A percentile compares a stretch with the other conserved stretches of the same genome.
Conservation (phyloP, 805 yeast species). For the Kodamaea nitidulidarum region DNA sequence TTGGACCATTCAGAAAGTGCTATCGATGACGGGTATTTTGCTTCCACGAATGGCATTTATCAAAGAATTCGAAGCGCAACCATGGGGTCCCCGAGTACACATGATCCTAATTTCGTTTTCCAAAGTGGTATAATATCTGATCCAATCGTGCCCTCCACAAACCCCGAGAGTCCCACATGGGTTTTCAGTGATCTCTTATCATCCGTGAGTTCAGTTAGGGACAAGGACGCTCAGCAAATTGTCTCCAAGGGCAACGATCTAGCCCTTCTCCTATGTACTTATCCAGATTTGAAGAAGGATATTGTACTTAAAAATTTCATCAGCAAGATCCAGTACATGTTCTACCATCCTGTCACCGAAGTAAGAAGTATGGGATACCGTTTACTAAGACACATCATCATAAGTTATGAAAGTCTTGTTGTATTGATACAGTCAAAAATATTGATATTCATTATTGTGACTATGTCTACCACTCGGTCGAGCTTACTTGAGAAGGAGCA, state of each 20-base stretch:
- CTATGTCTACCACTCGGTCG: slow-evolving; percentile 57
- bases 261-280: slow-evolving; percentile 48
- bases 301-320: slow-evolving; percentile 57
- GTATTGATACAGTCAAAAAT: slow-evolving; percentile 51
- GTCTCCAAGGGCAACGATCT: slow-evolving; percentile 65
- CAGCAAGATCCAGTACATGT: slow-evolving; percentile 53
- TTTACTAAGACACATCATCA: slow-evolving; percentile 61
- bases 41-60: not conserved
- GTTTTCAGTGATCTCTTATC: slow-evolving; percentile 59
- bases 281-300: slow-evolving; percentile 62
- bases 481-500: slow-evolving; percentile 65
- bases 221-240: slow-evolving; percentile 45
- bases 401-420: slow-evolving; percentile 50
- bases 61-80: slow-evolving; percentile 11
- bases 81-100: not conserved
- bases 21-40: slow-evolving; percentile 1
- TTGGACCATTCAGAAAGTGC: not conserved
- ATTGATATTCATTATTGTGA: slow-evolving; percentile 59
- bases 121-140: slow-evolving; percentile 1
- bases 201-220: slow-evolving; percentile 46
- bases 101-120: slow-evolving; percentile 2
- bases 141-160: slow-evolving; percentile 1
- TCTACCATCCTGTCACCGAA: slow-evolving; percentile 54
- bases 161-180: slow-evolving; percentile 44
- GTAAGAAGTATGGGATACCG: slow-evolving; percentile 76